Evolutionary conservation across 1,284 basidiomycete genomes (phyloP), one percentile per base, ranked within the genome.

Genomic region (Blastosporella zonata): DNA sequence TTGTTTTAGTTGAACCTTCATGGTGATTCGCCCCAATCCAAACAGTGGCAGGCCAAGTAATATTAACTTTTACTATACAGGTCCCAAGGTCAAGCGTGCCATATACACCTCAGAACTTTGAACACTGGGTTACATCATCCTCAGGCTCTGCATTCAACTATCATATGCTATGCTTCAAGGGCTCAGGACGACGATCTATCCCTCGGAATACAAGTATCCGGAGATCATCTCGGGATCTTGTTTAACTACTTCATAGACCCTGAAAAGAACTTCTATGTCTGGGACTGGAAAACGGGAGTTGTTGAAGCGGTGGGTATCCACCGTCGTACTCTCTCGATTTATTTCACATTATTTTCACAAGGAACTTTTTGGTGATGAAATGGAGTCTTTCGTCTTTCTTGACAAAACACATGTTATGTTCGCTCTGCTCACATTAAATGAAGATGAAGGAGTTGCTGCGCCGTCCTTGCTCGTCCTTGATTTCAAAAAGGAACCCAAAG

Each of bases 281-380:
- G 80, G 81, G 71, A 84, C 46, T 85, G 83, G 82, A 77, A 74
- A 58, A 77, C 71, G 4, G 76, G 78, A 6, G 53, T 58, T 5
- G 55, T 63, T 13, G 59, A 74, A 55, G 49, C 77, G 57, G 82
- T 85, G 55, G 64, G 75, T 59, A 18, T 12, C 10, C 6, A 15
- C 2, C 25, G 25, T 3, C 6, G 33, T 31, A 37, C 17, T n/a
- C 52, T 46, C 12, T 10, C 29, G 5, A 21, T 51, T 21, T 10
- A 18, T 17, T 46, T 7, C 6, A 31, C 12, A 3, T 13, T 6
- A 17, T 25, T 50, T 22, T 25, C 31, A 28, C 8, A 23, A 75
- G 74, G 60, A 61, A 45, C 52, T 72, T 22, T 62, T 60, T 46
- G 63, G 68, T 17, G 58, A 61, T 20, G 62, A 67, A 48, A 59